Conservation (phyloP, 1,139 yeast genomes). For the Hansenula sp. region DNA sequence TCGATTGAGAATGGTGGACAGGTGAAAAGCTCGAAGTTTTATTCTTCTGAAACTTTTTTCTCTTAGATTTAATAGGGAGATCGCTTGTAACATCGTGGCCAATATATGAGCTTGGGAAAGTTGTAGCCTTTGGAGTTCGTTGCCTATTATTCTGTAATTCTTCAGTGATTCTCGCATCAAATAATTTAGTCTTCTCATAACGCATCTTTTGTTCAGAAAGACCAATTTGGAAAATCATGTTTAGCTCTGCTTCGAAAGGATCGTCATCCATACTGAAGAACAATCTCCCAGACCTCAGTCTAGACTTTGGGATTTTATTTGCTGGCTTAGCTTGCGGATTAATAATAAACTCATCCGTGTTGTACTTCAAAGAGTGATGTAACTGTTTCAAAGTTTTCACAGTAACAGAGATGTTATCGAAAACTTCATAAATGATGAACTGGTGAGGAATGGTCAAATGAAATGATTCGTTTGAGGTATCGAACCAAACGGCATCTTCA, state of each 20-base stretch:
- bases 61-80: slow-evolving; percentile 6
- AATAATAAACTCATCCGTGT: slow-evolving; percentile 32
- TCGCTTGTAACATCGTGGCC: not conserved
- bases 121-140: slow-evolving; percentile 38
- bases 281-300: slow-evolving; percentile 40
- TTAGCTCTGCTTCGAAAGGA: slow-evolving; percentile 78
- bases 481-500: slow-evolving; percentile 30
- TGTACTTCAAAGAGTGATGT: slow-evolving; percentile 39
- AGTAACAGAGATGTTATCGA: slow-evolving; percentile 57
- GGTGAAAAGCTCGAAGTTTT: slow-evolving; percentile 7
- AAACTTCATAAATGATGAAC: slow-evolving; percentile 55
- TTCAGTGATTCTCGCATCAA: slow-evolving; percentile 35
- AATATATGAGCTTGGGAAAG: not conserved
- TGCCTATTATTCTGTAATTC: slow-evolving; percentile 30
- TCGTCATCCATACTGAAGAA: slow-evolving; percentile 71
- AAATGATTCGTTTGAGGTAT: slow-evolving; percentile 30
- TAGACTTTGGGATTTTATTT: slow-evolving; percentile 44
- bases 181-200: slow-evolving; percentile 50
- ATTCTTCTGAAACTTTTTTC: slow-evolving; percentile 46
- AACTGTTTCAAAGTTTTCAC: slow-evolving; percentile 55
- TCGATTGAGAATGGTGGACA: slow-evolving; percentile 6
- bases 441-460: slow-evolving; percentile 40
- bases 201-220: slow-evolving; percentile 65
- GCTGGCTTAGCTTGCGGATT: slow-evolving; percentile 34
- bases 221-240: slow-evolving; percentile 76